Base-by-base conservation (phyloP, 2,329 filamentous ascomycete genomes). In the Pleurostoma richardsiae region DNA sequence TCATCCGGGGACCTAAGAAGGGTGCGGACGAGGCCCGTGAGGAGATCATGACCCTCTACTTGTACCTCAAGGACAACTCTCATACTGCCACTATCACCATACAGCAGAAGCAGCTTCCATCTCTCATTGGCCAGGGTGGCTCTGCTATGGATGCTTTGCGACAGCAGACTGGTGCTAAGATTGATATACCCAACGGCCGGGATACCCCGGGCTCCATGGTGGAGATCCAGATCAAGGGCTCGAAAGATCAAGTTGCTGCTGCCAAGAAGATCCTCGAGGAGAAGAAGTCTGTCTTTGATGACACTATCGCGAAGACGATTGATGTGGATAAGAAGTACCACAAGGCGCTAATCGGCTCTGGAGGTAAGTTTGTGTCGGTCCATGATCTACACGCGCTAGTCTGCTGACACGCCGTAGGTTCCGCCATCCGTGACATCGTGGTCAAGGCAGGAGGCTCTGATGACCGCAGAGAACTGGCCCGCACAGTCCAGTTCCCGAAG, bases 301-400 rank as follows among this genome's bases (percentile, higher is more conserved):
- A 94, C 54, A 96, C 89, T n/a, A 77, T 96, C 43, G 82, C 85
- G 11, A 84, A 86, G 70, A 90, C 83, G 10, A 74, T 99, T 42
- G 87, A 95, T 31, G 83, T 99, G n/a, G 91, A 97, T 56, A 88
- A 90, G 73, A 96, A 95, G 73, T 83, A 94, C 67, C 94, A 99
- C 71, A 85, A 86, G 68, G 81, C 85, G 45, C 76, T 99, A 53
- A 99, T 99, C 66, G 94, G 94, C 52, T 75, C 84, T 54, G 87
- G 88, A 63, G 94, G 90, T 91, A 78, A 71, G 87, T 73, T 58
- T 42, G 4, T 33, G 19, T 40, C 41, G 33, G 8, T 36, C 33
- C 33, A 36, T 36, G 33, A 8, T 36, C n/a, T n/a, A 36, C n/a
- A 36, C 33, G 8, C 33, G 33, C 33, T 8, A 36, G 43, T 39